Conservation (phyloP, 768 basidiomycete species). For the Mrakia frigida region DNA sequence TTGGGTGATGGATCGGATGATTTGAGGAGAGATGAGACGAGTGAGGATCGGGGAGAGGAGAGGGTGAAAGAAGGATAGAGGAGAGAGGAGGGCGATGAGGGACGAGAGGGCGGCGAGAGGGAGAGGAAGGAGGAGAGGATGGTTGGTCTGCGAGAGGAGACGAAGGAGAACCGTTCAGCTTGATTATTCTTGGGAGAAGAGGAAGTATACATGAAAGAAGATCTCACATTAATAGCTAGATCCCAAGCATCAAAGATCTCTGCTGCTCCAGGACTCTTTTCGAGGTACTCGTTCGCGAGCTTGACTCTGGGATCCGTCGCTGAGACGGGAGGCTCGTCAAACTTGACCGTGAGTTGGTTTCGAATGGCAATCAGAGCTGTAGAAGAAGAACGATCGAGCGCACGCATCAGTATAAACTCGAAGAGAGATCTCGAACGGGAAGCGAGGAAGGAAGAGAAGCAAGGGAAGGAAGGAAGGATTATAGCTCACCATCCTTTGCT, state of each 20-base stretch:
- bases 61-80: slow-evolving; percentile 63
- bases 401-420: neutral
- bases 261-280: slow-evolving; percentile 53
- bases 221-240: slow-evolving; percentile 50
- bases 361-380: slow-evolving; percentile 55
- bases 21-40: slow-evolving; percentile 54
- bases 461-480: neutral
- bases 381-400: too few species aligned
- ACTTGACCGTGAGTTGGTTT: slow-evolving; percentile 58
- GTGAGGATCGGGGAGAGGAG: slow-evolving; percentile 62
- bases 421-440: neutral
- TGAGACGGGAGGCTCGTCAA: slow-evolving; percentile 53
- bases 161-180: neutral
- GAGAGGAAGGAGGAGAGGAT: slow-evolving; percentile 24
- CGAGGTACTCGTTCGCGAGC: slow-evolving; percentile 62
- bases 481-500: slow-evolving; percentile 25
- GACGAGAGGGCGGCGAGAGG: slow-evolving; percentile 56
- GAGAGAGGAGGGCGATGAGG: slow-evolving; percentile 59
- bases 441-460: neutral
- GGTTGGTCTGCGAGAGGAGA: slow-evolving; percentile 13
- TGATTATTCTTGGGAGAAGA: slow-evolving; percentile 33
- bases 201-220: neutral
- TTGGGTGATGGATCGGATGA: slow-evolving; percentile 56
- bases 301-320: slow-evolving; percentile 31
- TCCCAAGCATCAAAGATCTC: slow-evolving; percentile 66